A percentile compares a stretch with the other conserved stretches of the same genome.
phyloP scores from a whole-genome alignment of 1,284 basidiomycete genomes.

The Austroboletus rostrupii region DNA sequence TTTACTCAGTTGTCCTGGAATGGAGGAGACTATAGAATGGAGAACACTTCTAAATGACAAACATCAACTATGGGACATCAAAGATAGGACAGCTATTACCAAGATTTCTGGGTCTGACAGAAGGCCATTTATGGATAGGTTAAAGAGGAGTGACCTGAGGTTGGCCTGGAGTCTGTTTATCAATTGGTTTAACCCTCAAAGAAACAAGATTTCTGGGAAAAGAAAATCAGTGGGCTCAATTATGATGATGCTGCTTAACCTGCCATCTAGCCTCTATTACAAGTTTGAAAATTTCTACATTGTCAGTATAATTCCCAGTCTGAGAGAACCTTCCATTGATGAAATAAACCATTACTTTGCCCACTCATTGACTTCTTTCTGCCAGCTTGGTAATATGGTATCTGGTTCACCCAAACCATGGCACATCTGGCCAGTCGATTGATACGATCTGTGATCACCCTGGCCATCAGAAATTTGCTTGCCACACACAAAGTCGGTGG shows the following conservation, averaged over 20 bases:
- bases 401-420: neutral
- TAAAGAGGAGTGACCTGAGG: constrained; percentile 6
- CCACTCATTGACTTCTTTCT: neutral
- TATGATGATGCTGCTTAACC: constrained; percentile 28
- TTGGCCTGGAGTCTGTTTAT: constrained; percentile 29
- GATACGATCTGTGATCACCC: neutral
- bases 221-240: constrained; percentile 32
- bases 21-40: neutral
- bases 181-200: constrained; percentile 39
- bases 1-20: neutral
- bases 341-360: no score
- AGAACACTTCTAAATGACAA: neutral
- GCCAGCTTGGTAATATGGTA: neutral
- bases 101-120: neutral
- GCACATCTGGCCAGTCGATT: neutral
- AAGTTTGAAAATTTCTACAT: no score
- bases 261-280: constrained; percentile 5
- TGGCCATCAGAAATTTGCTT: neutral
- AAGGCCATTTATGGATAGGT: neutral
- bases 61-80: neutral
- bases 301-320: neutral
- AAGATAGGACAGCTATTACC: neutral
- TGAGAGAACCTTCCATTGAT: neutral
- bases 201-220: constrained; percentile 30
- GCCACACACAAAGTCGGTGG: no score